Percentiles rank a stretch among this genome's conserved stretches.
phyloP scores from a whole-genome alignment of 2,329 filamentous ascomycete species.

The Aspergillus tubingensis region DNA sequence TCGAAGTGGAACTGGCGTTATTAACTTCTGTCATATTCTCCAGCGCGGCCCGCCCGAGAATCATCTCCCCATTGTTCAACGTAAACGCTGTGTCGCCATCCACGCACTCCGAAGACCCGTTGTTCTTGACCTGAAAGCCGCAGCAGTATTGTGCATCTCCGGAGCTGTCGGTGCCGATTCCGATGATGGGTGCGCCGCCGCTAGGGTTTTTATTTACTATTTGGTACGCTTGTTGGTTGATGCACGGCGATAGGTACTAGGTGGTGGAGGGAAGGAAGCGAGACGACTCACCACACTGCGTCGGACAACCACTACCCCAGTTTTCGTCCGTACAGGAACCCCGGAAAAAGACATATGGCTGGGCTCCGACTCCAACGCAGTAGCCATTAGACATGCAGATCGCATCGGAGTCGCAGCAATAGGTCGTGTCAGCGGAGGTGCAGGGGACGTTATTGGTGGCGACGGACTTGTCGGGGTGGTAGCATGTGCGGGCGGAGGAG shows the following conservation, averaged over 20 bases:
- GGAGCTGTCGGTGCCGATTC: not conserved
- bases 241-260: no score
- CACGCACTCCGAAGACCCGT: not conserved
- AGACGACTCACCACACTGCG: constrained; percentile 1
- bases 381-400: constrained; percentile 10
- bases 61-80: constrained; percentile 1
- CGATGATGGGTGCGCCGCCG: constrained; percentile 4
- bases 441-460: constrained; percentile 1
- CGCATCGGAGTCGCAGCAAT: constrained; percentile 4
- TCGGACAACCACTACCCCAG: constrained; percentile 4
- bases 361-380: constrained; percentile 1
- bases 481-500: constrained; percentile 7
- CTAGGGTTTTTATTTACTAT: constrained; percentile 3
- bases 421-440: not conserved
- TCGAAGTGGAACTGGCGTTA: not conserved
- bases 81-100: constrained; percentile 5
- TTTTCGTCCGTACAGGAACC: constrained; percentile 5
- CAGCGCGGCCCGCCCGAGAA: not conserved
- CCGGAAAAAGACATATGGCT: not conserved
- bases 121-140: constrained; percentile 1
- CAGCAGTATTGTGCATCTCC: constrained; percentile 8
- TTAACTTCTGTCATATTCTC: not conserved
- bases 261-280: no score
- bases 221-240: not conserved
- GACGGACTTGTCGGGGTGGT: constrained; percentile 6